Evolutionary conservation across 352 stramenopile species (phyloP).

Genomic region (Phytophthora pistaciae): DNA sequence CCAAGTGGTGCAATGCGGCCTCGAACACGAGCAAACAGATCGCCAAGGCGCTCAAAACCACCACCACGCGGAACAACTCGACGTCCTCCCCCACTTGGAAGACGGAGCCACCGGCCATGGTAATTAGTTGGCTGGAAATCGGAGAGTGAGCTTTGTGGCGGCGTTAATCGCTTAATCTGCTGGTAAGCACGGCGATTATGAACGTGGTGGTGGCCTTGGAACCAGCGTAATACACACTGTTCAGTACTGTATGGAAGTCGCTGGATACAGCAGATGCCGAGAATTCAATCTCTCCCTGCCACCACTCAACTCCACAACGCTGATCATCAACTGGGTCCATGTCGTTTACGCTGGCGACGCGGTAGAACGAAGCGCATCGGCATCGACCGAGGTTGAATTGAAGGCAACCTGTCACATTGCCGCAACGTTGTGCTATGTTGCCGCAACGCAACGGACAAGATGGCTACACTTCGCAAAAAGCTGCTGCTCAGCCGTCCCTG

Average conservation of each 20-base stretch:
- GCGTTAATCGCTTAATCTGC: not conserved
- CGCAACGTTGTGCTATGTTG: not conserved
- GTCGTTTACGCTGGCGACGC: no score
- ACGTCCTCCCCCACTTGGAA: constrained; percentile 67
- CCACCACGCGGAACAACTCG: constrained; percentile 52
- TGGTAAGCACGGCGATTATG: constrained; percentile 16
- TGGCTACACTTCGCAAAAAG: not conserved
- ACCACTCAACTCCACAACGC: not conserved
- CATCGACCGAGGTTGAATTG: not conserved
- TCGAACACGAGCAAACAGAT: constrained; percentile 55
- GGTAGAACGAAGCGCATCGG: not conserved
- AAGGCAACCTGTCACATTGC: not conserved
- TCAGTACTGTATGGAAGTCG: no score
- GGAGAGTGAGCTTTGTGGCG: constrained; percentile 9
- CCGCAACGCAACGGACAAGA: not conserved
- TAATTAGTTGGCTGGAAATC: constrained; percentile 5
- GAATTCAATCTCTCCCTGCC: not conserved
- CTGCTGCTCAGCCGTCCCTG: no score
- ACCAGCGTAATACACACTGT: constrained; percentile 15
- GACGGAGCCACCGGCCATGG: constrained; percentile 45
- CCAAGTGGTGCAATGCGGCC: constrained; percentile 43
- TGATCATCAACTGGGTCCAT: no score
- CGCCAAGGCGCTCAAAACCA: constrained; percentile 50
- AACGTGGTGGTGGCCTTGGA: not conserved
- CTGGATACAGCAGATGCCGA: not conserved